Percentiles rank a stretch among this genome's conserved stretches.
phyloP scores from a whole-genome alignment of 2,329 filamentous ascomycete genomes.

The Trichoderma aggressivum region DNA sequence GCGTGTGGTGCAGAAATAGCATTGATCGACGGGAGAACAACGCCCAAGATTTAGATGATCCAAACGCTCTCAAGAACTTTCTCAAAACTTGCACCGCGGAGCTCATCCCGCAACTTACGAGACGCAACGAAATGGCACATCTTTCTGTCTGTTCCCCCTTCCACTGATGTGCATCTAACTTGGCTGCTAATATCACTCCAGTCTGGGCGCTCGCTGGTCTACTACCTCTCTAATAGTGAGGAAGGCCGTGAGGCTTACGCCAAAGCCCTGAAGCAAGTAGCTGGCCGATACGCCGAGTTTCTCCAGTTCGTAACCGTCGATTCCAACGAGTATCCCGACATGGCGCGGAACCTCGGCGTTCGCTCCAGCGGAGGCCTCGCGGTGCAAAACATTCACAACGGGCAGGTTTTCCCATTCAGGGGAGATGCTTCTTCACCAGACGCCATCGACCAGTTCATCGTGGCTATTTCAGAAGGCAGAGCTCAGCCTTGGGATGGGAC shows the following conservation, averaged over 20 bases:
- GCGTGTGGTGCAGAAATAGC: constrained; percentile 41
- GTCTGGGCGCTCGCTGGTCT: constrained; percentile 39
- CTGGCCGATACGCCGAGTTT: constrained; percentile 45
- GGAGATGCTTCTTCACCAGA: constrained; percentile 30
- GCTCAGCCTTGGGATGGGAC: constrained; percentile 36
- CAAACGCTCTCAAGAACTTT: constrained; percentile 37
- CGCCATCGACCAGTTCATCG: constrained; percentile 41
- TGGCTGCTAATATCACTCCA: constrained; percentile 20
- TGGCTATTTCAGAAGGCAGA: constrained; percentile 43
- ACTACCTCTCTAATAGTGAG: constrained; percentile 28
- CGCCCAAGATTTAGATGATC: constrained; percentile 31
- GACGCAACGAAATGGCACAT: constrained; percentile 43
- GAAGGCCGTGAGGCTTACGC: constrained; percentile 36
- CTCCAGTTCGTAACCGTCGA: constrained; percentile 49
- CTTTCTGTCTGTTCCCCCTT: constrained; percentile 31
- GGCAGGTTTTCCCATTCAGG: constrained; percentile 41
- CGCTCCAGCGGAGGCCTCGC: constrained; percentile 32
- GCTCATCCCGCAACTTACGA: constrained; percentile 43
- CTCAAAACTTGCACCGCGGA: constrained; percentile 38
- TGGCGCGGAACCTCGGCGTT: constrained; percentile 39
- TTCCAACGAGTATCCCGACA: constrained; percentile 43
- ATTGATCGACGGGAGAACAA: constrained; percentile 34
- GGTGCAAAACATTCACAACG: constrained; percentile 44
- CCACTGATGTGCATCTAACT: neutral
- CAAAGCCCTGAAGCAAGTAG: constrained; percentile 37